Evolutionary conservation across 176 grass and related monocot genomes (phyloP), one percentile per base, ranked within the genome.

Genomic region (Metroxylon sagu): DNA sequence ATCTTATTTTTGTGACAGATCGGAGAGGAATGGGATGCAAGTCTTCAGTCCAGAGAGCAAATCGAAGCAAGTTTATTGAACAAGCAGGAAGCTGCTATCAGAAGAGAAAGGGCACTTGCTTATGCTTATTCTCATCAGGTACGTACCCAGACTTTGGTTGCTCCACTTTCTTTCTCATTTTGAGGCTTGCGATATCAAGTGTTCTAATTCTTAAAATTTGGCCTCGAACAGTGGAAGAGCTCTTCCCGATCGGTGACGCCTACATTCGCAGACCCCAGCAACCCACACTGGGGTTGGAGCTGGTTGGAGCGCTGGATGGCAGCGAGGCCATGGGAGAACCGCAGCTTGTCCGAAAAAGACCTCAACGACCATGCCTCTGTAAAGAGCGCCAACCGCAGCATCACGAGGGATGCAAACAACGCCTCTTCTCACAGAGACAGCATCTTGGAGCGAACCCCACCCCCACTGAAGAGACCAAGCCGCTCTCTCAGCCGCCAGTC

Each of bases 101-200:
- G 84, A 81, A 72, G 87, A 71, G 86, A 91, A 19, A 69, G 70
- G 57, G 65, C 92, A 0, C 43, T 97, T 26, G 68, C 92, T 0
- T 97, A 97, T 26, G 87, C 92, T 49, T 91, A 87, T 62, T 91
- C 81, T 73, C 66, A 80, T 68, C 87, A 97, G 84, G 92, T 90
- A 77, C 14, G 18, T 12, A 5, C 60, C 1, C 17, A 12, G 15
- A 2, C 6, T 50, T 12, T 19, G n/a, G 23, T 1, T 61, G 29
- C 6, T 61, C 54, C 18, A 18, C 12, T 5, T 6, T 53, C 30
- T 15, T 56, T 59, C 5, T 57, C 31, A 35, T 43, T 43, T 43
- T 28, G 14, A 59, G 16, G 25, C 28, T 27, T 26, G 16, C 7
- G 7, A 59, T 16, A 16, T 29, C 5, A 8, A n/a, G 6, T 43